Base-by-base conservation (phyloP, 2,329 filamentous ascomycete species). In the Pleoardoris graminearum region DNA sequence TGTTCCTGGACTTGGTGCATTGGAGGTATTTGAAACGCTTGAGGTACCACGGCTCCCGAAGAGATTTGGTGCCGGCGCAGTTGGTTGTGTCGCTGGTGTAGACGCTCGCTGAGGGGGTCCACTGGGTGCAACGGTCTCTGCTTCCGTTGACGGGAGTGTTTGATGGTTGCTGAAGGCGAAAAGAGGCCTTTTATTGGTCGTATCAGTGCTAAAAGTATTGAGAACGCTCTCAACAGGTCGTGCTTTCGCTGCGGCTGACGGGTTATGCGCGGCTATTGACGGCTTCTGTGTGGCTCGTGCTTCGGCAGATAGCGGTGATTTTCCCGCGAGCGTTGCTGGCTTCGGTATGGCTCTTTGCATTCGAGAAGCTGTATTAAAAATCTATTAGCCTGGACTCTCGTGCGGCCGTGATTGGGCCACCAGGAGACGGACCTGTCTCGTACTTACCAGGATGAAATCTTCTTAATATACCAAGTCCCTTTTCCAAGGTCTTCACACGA, bases 401-500 rank as follows among this genome's bases (percentile, higher is more conserved):
- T 45, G 29, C 29, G 29, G 14, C 42, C 42, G 25, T 45, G 25
- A 45, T 45, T 45, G 27, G 42, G 42, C 29, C 25, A 45, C 42
- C 42, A 45, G 42, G 42, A 32, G 25, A 45, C 29, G 27, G 29
- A 32, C 42, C 10, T 45, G 42, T 33, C 42, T 45, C 42, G 42
- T 35, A 42, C 50, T 38, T 53, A 53, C 47, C 36, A 50, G 49
- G 38, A 36, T 48, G 54, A 32, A 54, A 36, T 27, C 25, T 27
- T 37, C 44, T 48, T 50, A 44, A 54, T 46, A 30, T 54, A 8
- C 44, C 30, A 37, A 51, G 43, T 29, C 54, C 54, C 32, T 23
- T 50, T 35, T 48, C 19, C 43, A 57, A 37, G 19, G 43, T 36
- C 17, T 53, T 38, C 22, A 57, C 36, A 39, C 51, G 45, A 23